Base-by-base conservation (phyloP, 164 flowering plant genomes). In the Santalum album region DNA sequence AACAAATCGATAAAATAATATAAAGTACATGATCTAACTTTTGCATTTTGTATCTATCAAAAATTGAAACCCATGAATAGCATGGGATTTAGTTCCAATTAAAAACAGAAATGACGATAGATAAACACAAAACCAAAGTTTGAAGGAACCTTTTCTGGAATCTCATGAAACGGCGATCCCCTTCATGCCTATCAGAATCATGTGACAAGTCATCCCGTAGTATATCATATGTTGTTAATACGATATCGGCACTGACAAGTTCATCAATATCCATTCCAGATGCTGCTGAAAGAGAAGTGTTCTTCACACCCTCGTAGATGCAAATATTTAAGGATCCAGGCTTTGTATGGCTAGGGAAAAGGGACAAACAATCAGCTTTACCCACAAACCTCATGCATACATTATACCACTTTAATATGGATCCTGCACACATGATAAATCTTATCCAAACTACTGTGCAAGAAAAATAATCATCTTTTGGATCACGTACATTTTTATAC, bases 151-250 rank as follows among this genome's bases (percentile, higher is more conserved):
- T 89, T 61, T 92, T 92, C 54, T 78, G 73, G 71, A 78, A 89
- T 83, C 98, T 84, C 86, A 92, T 65, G 57, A 73, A 46, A 65
- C 81, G 94, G 0, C 88, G 83, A 72, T 88, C 95, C 42, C 96
- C 91, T 72, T 81, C 94, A 69, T 86, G 86, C 74, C 98, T 78
- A 57, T 89, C 96, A 57, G 79, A 70, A 67, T 89, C 99, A 67
- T 89, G 96, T 16, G 90, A 85, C 15, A 89, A 65, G 66, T 92
- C 99, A 58, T 84, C 96, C 68, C 75, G 87, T 53, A 92, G 79
- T n/a, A 86, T 83, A 70, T 92, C 99, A 70, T 92, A 92, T 24
- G 96, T 83, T 61, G 99, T 92, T 58, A 92, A 64, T 22, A 92
- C 96, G 59, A 92, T 79, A 62, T 92, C 96, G 67, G 91, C 83